Percentiles rank a stretch among this genome's conserved stretches.
Conservation (phyloP, 352 stramenopile species). For the Globisporangium abappressorium region DNA sequence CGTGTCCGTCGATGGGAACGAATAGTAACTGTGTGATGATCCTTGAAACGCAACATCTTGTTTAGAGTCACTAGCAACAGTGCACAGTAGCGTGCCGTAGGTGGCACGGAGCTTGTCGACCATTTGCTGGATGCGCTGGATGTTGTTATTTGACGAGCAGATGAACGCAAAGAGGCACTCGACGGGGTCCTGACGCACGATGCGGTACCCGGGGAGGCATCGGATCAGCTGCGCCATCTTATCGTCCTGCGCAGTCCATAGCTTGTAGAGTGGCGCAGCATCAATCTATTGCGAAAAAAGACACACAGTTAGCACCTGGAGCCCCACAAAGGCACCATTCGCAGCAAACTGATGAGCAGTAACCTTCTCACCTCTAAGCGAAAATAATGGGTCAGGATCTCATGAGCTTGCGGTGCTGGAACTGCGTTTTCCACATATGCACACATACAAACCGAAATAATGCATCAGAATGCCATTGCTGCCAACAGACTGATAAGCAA, state of each 20-base stretch:
- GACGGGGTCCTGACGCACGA: conserved; percentile 93
- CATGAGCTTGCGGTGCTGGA: conserved; percentile 37
- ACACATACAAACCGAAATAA: neutral
- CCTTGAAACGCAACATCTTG: neutral
- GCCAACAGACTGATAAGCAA: neutral
- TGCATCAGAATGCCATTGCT: neutral
- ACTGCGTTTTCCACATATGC: conserved; percentile 18
- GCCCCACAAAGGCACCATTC: neutral
- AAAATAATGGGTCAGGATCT: conserved; percentile 85
- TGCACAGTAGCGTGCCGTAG: conserved; percentile 81
- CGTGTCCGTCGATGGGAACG: conserved; percentile 88
- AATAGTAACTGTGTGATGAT: conserved; percentile 51
- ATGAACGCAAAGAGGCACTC: conserved; percentile 98
- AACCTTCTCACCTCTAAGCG: conserved; percentile 58
- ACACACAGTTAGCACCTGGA: neutral
- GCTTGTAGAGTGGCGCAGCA: conserved; percentile 57
- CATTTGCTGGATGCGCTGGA: conserved; percentile 94
- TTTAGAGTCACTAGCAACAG: conserved; percentile 19
- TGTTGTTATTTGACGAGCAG: conserved; percentile 99
- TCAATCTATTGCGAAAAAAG: conserved; percentile 14
- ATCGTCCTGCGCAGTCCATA: conserved; percentile 71
- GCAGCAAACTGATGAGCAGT: neutral
- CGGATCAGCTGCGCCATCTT: conserved; percentile 68
- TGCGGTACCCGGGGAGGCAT: conserved; percentile 84
- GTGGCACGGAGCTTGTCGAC: conserved; percentile 83